Evolutionary conservation across 768 basidiomycete genomes (phyloP).

Genomic region (Mycena chlorophos): DNA sequence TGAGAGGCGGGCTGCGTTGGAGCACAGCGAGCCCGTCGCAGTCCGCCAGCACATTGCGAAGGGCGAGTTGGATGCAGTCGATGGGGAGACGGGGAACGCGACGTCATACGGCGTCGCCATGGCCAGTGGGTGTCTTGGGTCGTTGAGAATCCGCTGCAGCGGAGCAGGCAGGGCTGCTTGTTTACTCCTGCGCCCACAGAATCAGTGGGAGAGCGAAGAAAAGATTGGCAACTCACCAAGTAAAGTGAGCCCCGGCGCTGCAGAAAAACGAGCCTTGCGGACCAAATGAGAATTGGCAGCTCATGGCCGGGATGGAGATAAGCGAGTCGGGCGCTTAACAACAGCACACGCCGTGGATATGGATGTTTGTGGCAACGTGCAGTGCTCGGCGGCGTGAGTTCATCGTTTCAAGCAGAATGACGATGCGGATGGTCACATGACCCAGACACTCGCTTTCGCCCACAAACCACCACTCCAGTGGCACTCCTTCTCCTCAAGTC

Average conservation of each 20-base stretch:
- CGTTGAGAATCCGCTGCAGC: background rate
- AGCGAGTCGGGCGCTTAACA: too few species aligned
- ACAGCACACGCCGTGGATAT: too few species aligned
- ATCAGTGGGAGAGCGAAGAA: too few species aligned
- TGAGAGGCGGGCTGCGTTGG: background rate
- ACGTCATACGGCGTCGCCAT: conserved; percentile 3
- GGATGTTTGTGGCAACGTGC: too few species aligned
- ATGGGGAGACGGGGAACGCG: conserved; percentile 7
- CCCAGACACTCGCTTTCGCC: too few species aligned
- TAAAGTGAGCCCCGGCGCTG: conserved; percentile 4
- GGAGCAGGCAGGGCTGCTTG: background rate
- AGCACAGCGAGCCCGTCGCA: conserved; percentile 1
- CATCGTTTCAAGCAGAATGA: too few species aligned
- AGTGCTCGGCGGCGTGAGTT: too few species aligned
- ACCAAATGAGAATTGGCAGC: conserved; percentile 7
- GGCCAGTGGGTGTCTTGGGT: conserved; percentile 2
- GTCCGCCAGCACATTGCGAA: conserved; percentile 9
- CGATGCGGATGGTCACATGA: too few species aligned
- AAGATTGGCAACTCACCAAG: background rate
- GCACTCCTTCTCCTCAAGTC: too few species aligned
- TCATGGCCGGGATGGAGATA: conserved; percentile 32
- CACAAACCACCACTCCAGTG: too few species aligned
- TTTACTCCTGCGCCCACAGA: background rate
- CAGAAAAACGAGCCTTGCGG: conserved; percentile 9
- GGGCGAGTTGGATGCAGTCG: too few species aligned